Conservation (phyloP, 2,329 filamentous ascomycete species). For the Endocalyx cinctus region DNA sequence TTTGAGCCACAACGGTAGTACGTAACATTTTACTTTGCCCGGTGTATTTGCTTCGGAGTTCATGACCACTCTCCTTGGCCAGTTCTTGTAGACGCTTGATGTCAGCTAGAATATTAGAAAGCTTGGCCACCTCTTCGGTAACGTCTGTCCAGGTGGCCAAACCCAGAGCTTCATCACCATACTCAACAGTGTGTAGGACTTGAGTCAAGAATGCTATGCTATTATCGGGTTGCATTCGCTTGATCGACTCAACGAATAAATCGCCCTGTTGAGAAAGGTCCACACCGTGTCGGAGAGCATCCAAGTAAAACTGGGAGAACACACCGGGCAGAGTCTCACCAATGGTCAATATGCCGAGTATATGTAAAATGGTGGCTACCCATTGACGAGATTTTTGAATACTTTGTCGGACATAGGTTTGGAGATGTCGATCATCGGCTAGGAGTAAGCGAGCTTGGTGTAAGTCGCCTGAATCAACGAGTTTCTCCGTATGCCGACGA, state of each 20-base stretch:
- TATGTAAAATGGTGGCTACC: constrained; percentile 41
- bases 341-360: constrained; percentile 41
- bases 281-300: constrained; percentile 55
- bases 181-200: constrained; percentile 32
- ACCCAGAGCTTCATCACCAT: constrained; percentile 33
- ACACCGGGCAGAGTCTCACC: constrained; percentile 22
- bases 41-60: constrained; percentile 71
- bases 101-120: constrained; percentile 39
- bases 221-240: constrained; percentile 53
- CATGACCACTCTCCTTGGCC: constrained; percentile 39
- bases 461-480: constrained; percentile 38
- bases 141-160: constrained; percentile 30
- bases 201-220: constrained; percentile 37
- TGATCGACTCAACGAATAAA: constrained; percentile 52
- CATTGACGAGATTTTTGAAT: constrained; percentile 31
- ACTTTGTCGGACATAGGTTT: constrained; percentile 31
- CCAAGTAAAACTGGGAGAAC: constrained; percentile 57
- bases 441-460: constrained; percentile 49
- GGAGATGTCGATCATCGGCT: constrained; percentile 54
- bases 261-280: constrained; percentile 43
- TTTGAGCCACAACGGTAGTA: constrained; percentile 76
- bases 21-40: constrained; percentile 65
- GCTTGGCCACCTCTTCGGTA: constrained; percentile 25
- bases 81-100: constrained; percentile 42
- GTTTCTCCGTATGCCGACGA: constrained; percentile 45